Conservation (phyloP, 139 green algal species). For the Chlorella sp. region DNA sequence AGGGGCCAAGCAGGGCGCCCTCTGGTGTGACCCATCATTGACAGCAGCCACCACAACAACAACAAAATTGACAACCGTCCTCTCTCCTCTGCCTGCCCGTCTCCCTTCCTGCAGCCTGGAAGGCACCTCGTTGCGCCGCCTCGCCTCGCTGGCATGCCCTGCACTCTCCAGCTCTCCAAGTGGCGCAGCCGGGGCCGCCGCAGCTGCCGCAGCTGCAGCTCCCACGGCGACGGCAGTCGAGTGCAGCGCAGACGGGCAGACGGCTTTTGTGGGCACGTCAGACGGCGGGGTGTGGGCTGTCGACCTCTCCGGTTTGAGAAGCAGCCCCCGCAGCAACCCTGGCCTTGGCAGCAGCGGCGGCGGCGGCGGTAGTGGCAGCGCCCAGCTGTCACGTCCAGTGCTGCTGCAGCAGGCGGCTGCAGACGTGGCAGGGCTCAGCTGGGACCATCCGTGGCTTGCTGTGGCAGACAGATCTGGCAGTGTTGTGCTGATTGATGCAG, state of each 20-base stretch:
- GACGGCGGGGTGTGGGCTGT: constrained; percentile 3
- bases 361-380: not conserved
- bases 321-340: not conserved
- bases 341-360: not conserved
- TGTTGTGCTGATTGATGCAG: constrained; percentile 39
- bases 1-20: too few relatives aligned
- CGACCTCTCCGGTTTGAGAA: not conserved
- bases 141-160: not conserved
- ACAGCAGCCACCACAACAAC: too few relatives aligned
- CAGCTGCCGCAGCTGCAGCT: not conserved
- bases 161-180: not conserved
- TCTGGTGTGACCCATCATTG: too few relatives aligned
- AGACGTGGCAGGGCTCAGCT: constrained; percentile 49
- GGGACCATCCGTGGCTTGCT: constrained; percentile 76
- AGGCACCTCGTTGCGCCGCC: not conserved
- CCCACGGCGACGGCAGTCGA: constrained; percentile 1
- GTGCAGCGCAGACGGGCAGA: not conserved
- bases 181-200: not conserved
- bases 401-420: constrained; percentile 33
- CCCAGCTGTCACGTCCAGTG: not conserved
- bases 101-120: not conserved
- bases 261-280: not conserved
- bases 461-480: constrained; percentile 36
- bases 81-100: not conserved
- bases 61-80: not conserved